Evolutionary conservation across 805 yeast genomes (phyloP), one percentile per base, ranked within the genome.

Genomic region (Myxozyma sirexii): DNA sequence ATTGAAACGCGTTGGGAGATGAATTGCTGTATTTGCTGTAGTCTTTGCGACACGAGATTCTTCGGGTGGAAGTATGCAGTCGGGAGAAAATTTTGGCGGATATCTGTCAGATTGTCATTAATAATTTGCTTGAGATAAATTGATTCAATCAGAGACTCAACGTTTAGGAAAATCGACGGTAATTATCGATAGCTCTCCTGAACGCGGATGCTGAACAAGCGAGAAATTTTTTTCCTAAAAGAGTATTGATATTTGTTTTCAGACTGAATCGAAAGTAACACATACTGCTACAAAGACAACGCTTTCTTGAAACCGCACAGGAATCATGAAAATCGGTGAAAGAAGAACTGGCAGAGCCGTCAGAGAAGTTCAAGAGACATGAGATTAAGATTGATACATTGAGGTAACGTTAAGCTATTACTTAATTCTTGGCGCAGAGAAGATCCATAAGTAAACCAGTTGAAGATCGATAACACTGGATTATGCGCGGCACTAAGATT

Each of bases 311-410:
- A 17, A 29, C 13, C 54, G 50, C 19, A 51, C 17, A 10, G 60
- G 54, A 45, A 56, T 45, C 60, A 56, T 56, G 13, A 59, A 56
- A 15, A 55, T 38, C n/a, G 63, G 60, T 4, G 48, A 24, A n/a
- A 19, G 12, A 29, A 49, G 35, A 5, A 5, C 52, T 44, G 15
- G 15, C 10, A 31, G 19, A n/a, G 12, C 8, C 6, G 35, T 44
- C 33, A 23, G 41, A 19, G 4, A 15, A 2, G 2, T 19, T 12
- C 19, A 23, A 38, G 27, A 17, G 10, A 3, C 6, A 31, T 10
- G 15, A 44, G 26, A 13, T n/a, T 15, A 17, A n/a, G 19, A 44
- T 24, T 12, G 17, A 47, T 47, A 47, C 41, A 3, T 10, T 19
- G 15, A 13, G 52, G 41, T 4, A 35, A 31, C 13, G 19, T 12